phyloP scores from a whole-genome alignment of 2,329 filamentous ascomycete species.

The Monilinia polystroma region DNA sequence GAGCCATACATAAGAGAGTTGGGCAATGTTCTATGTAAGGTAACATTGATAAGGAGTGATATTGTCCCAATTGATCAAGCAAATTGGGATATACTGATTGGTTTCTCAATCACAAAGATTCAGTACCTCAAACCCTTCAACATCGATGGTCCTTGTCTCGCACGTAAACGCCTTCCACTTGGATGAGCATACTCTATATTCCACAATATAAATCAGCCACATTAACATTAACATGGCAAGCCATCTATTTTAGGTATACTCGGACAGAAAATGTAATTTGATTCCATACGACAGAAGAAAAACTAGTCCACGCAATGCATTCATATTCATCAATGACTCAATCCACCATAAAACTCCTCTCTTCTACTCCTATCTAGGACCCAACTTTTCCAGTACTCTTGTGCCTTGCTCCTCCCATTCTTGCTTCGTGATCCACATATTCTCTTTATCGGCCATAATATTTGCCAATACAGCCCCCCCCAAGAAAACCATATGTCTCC shows the following conservation, averaged over 20 bases:
- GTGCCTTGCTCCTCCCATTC: slow-evolving; percentile 95
- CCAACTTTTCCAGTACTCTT: slow-evolving; percentile 84
- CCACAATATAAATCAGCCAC: not conserved
- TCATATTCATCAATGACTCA: slow-evolving; percentile 16
- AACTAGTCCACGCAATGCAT: slow-evolving; percentile 14
- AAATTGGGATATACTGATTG: not conserved
- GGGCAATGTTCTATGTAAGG: not conserved
- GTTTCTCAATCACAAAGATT: no score
- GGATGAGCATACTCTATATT: not conserved
- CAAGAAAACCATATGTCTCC: slow-evolving; percentile 99
- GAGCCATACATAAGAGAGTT: not conserved
- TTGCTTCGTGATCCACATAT: slow-evolving; percentile 97
- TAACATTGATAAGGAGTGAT: not conserved
- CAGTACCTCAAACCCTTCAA: no score
- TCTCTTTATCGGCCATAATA: slow-evolving; percentile 98
- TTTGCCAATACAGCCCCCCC: slow-evolving; percentile 95
- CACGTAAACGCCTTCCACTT: not conserved
- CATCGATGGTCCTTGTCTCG: not conserved
- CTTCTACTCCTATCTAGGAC: slow-evolving; percentile 62
- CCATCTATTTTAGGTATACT: slow-evolving; percentile 28
- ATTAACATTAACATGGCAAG: not conserved
- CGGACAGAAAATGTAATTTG: not conserved
- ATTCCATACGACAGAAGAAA: slow-evolving; percentile 9
- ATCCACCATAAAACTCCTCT: slow-evolving; percentile 16
- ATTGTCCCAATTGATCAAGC: not conserved